Percentiles rank a stretch among this genome's conserved stretches.
phyloP scores from a whole-genome alignment of 2,329 filamentous ascomycete genomes.

The Dactylellina parvicollis region DNA sequence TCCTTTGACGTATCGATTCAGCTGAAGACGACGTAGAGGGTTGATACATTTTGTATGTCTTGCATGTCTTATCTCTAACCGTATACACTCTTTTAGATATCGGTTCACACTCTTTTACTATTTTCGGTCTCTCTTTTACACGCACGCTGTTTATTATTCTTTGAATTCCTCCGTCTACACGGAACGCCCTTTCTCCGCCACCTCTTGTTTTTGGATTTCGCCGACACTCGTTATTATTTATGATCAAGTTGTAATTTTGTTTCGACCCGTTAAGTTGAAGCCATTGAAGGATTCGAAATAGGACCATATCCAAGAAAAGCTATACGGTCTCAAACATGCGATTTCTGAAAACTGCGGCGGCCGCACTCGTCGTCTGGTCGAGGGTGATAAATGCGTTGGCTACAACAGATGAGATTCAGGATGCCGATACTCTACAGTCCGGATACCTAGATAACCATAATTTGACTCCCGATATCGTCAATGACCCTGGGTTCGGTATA shows the following conservation, averaged over 20 bases:
- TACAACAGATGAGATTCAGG: constrained; percentile 57
- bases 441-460: constrained; percentile 63
- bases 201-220: neutral
- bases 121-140: neutral
- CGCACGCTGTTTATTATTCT: constrained; percentile 12
- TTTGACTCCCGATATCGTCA: constrained; percentile 61
- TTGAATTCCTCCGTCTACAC: neutral
- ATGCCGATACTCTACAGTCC: constrained; percentile 60
- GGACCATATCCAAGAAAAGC: neutral
- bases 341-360: neutral
- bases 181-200: neutral
- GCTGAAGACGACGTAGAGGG: constrained; percentile 7
- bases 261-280: neutral
- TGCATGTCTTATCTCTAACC: constrained; percentile 1
- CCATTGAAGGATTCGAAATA: neutral
- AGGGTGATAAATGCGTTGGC: constrained; percentile 32
- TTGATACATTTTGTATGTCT: neutral
- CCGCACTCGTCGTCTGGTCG: neutral
- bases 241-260: constrained; percentile 2
- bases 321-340: constrained; percentile 15
- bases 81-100: constrained; percentile 13
- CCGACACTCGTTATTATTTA: neutral
- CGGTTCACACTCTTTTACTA: neutral
- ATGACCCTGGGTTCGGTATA: constrained; percentile 61
- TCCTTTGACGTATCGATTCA: constrained; percentile 8